Base-by-base conservation (phyloP, 2,329 filamentous ascomycete species). In the Exophiala sp. region DNA sequence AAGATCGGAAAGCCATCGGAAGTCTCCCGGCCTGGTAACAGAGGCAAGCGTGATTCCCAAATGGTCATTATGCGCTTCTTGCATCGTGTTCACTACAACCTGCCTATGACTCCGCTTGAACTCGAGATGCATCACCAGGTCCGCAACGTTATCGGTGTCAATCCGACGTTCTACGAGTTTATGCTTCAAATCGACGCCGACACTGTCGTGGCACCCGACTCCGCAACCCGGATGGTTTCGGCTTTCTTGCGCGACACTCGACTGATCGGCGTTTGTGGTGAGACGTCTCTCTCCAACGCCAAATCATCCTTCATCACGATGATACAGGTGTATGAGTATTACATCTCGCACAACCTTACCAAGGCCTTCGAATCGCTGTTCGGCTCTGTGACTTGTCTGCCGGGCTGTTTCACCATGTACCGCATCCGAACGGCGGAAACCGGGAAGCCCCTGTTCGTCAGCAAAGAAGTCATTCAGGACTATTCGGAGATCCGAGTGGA, bases 311-410 rank as follows among this genome's bases (percentile, higher is more conserved):
- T 94, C 64, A 82, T 95, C 60, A 98, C 93, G 44, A 97, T 97
- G 91, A 98, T 98, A 67, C 93, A 98, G 70, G 91, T 98, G 27
- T 98, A 97, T 76, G 91, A 98, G 70, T 98, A 98, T 77, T 98
- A 90, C 74, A 98, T 98, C 64, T 97, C 91, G 44, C 91, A 98
- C 76, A 95, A 97, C 67, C 72, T 98, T 60, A 84, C 87, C 61
- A 97, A 98, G 73, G 93, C 91, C 10, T 98, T 98, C 67, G 91
- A 97, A 71, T 93, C 86, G 71, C 77, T 98, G 62, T 98, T 98
- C 65, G 93, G 91, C 50, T 95, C 88, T 60, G 91, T 98, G 61
- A 98, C 93, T 43, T 98, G 93, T 78, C 76, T 98, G 65, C 93
- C 93, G 19, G 93, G 93, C 75, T 98, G 93, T 80, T 98, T 97